Evolutionary conservation across 2,329 filamentous ascomycete species (phyloP).

Genomic region (Bimuria novae-zelandiae): DNA sequence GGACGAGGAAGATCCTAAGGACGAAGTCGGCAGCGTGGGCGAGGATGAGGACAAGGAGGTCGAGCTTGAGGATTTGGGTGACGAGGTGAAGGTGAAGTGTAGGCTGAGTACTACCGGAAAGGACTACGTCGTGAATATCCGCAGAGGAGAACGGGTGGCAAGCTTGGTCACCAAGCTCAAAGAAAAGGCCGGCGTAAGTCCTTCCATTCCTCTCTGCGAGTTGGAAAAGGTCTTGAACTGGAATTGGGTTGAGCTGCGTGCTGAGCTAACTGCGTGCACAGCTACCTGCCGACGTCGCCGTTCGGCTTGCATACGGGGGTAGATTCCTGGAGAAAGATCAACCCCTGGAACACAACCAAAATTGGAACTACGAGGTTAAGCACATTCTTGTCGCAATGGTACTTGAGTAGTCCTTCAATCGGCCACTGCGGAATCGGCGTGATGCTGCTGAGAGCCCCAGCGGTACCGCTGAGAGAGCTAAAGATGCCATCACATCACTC

Average conservation of each 20-base stretch:
- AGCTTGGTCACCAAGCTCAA: slow-evolving; percentile 66
- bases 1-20: slow-evolving; percentile 29
- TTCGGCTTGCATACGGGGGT: slow-evolving; percentile 80
- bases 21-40: slow-evolving; percentile 30
- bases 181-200: slow-evolving; percentile 65
- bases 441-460: not conserved
- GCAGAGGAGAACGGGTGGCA: slow-evolving; percentile 61
- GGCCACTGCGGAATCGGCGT: not conserved
- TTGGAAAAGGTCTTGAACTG: not conserved
- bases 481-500: not conserved
- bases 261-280: slow-evolving; percentile 38
- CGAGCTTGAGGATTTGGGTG: slow-evolving; percentile 20
- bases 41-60: slow-evolving; percentile 22
- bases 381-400: slow-evolving; percentile 75
- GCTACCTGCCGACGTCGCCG: slow-evolving; percentile 62
- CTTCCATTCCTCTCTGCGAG: not conserved
- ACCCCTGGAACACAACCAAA: slow-evolving; percentile 66
- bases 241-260: not conserved
- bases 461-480: not conserved
- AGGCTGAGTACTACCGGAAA: slow-evolving; percentile 46
- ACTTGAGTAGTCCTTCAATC: slow-evolving; percentile 7
- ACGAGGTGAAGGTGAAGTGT: slow-evolving; percentile 38
- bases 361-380: slow-evolving; percentile 68
- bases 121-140: slow-evolving; percentile 44
- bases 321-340: slow-evolving; percentile 73